Conservation (phyloP, 2,329 filamentous ascomycete species). For the Cyclaneusma minus region DNA sequence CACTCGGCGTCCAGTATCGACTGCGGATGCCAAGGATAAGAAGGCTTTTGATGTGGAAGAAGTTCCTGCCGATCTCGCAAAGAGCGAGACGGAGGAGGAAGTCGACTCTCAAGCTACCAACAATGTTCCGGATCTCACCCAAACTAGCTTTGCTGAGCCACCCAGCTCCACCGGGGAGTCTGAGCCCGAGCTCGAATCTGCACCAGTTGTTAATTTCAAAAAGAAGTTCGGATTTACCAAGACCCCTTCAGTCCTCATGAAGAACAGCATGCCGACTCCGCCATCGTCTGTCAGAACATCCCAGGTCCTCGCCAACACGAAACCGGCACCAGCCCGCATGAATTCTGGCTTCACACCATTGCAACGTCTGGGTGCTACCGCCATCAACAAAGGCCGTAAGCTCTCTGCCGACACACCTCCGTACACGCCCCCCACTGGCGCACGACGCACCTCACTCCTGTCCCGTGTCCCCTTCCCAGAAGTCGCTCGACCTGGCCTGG, state of each 20-base stretch:
- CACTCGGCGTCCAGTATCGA: constrained; percentile 3
- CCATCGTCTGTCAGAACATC: constrained; percentile 10
- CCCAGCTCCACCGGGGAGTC: too few species aligned
- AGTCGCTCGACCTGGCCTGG: constrained; percentile 4
- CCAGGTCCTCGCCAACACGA: constrained; percentile 14
- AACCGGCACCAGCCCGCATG: constrained; percentile 5
- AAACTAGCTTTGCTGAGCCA: too few species aligned
- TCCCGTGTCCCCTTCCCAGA: constrained; percentile 13
- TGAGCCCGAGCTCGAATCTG: too few species aligned
- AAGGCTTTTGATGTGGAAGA: constrained; percentile 8
- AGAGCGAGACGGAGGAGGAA: constrained; percentile 1
- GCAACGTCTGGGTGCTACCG: constrained; percentile 16
- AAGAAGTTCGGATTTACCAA: constrained; percentile 1
- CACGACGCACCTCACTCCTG: constrained; percentile 8
- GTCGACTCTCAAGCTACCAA: constrained; percentile 7
- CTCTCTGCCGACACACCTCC: constrained; percentile 14
- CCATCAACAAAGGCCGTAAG: constrained; percentile 9
- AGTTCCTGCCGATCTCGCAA: constrained; percentile 2
- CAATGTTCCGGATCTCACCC: too few species aligned
- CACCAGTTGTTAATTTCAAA: constrained; percentile 1
- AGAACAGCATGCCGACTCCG: constrained; percentile 8
- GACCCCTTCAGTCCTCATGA: constrained; percentile 5
- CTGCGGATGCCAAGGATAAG: constrained; percentile 1
- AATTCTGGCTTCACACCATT: constrained; percentile 13
- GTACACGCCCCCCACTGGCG: constrained; percentile 7